phyloP scores from a whole-genome alignment of 176 grass and related monocot species.

The Hyparrhenia diplandra region DNA sequence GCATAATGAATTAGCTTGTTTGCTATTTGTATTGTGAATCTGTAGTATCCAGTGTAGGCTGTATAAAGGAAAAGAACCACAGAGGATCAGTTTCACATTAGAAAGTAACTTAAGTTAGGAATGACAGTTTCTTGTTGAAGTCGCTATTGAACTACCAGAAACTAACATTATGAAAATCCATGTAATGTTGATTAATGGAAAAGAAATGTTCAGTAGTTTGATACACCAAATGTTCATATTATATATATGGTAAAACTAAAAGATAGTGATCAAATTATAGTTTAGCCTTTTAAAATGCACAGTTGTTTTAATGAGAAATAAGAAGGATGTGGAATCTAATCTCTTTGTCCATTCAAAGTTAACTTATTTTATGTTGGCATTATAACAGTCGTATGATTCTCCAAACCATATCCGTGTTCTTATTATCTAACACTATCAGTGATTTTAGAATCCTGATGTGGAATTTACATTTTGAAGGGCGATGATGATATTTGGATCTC shows the following conservation, averaged over 20 bases:
- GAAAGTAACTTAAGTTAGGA: not conserved
- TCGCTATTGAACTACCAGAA: not conserved
- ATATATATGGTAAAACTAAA: not conserved
- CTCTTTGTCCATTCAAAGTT: not conserved
- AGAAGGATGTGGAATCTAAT: not conserved
- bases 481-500: not conserved
- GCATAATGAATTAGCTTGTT: not conserved
- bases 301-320: not conserved
- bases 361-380: not conserved
- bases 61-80: not conserved
- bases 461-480: slow-evolving; percentile 19
- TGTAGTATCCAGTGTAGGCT: not conserved
- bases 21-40: slow-evolving; percentile 11
- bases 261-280: not conserved
- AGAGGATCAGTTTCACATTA: not conserved
- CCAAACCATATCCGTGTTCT: not conserved
- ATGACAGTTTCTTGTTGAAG: not conserved
- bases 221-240: not conserved
- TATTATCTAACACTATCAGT: not conserved
- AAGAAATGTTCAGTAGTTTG: not conserved
- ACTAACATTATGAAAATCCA: not conserved
- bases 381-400: not conserved
- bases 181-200: not conserved
- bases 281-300: not conserved
- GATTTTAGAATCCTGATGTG: not conserved